Base-by-base conservation (phyloP, 306 rosid species). In the Prunus kanzakura region DNA sequence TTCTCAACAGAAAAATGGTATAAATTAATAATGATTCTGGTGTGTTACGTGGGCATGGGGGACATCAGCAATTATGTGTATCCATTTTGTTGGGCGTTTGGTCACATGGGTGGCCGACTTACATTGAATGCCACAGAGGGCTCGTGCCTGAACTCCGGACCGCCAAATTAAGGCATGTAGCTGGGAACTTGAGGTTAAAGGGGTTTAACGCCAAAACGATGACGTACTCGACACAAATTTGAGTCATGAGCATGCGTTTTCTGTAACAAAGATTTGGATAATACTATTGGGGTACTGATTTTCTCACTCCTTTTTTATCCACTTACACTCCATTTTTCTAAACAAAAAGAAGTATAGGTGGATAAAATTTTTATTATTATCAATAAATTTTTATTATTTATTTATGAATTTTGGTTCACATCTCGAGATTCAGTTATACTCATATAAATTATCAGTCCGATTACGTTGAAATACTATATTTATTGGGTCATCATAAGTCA, bases 101-200 rank as follows among this genome's bases (percentile, higher is more conserved):
- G 56, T 82, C 83, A 82, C 83, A 78, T 82, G 86, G 74, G 55
- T 69, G 69, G 75, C 78, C 75, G 64, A 75, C 78, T 69, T 54
- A 15, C 82, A 82, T 78, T 82, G 73, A 82, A 78, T 74, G 6
- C 3, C 47, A 9, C 57, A 19, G 56, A 10, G 19, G 20, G 8
- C 30, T 46, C 16, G 4, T 25, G 57, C 46, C 46, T 23, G 67
- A 23, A 23, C 23, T 69, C 15, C 47, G 75, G 74, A 73, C 74
- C 13, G 70, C 69, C 25, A 45, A 35, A 67, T 52, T 35, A 67
- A 49, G 72, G 19, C 55, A 9, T 41, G 50, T 46, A 35, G 54
- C 41, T 11, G 50, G 41, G 11, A 32, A 30, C 25, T 52, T 30
- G 51, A 35, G 50, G 64, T 54, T 5, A 3, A 4, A 32, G 7